Evolutionary conservation across 2,329 filamentous ascomycete species (phyloP), one percentile per base, ranked within the genome.

Genomic region (Boeremia exigua): DNA sequence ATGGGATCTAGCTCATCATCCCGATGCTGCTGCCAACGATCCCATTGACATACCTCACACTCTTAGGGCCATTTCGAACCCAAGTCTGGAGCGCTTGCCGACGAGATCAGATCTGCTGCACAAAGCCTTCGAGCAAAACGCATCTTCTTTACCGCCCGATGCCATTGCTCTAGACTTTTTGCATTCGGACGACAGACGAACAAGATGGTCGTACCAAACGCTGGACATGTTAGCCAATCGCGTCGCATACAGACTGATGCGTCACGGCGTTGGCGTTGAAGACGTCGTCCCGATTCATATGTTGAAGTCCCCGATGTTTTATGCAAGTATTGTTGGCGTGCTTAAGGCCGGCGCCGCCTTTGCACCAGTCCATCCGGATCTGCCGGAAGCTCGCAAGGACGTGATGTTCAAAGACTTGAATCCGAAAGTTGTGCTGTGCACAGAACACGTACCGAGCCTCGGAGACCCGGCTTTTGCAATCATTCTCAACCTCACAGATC

Each of bases 281-380:
- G 71, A 76, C 15, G 66, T 76, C 7, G 49, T 77, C 6, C 73
- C 74, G 1, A 59, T 77, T n/a, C 68, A 72, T 30, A 69, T 76
- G 12, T 7, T 51, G 3, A 77, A 77, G 49, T 63, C 65, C 34
- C 72, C 73, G 1, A 37, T 66, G 14, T 77, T 70, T 39, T 77
- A 77, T 54, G 71, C 71, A 17, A 72, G 69, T 47, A 66, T 77
- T n/a, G 58, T 77, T 1, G 75, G 73, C 27, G 58, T 76, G n/a
- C 64, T 77, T n/a, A 77, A 77, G 60, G 71, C 73, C 23, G 75
- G 75, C 8, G 74, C 68, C 14, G 74, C 75, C 1, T 77, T 76
- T 46, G 65, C 69, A 1, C 74, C 74, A 7, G 59, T 77, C 30
- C 70, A 77, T 58, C 72, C 69, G 1, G 68, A 68, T 44, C 60